Conservation (phyloP, 2,329 filamentous ascomycete genomes). For the Arthrobotrys entomopaga region DNA sequence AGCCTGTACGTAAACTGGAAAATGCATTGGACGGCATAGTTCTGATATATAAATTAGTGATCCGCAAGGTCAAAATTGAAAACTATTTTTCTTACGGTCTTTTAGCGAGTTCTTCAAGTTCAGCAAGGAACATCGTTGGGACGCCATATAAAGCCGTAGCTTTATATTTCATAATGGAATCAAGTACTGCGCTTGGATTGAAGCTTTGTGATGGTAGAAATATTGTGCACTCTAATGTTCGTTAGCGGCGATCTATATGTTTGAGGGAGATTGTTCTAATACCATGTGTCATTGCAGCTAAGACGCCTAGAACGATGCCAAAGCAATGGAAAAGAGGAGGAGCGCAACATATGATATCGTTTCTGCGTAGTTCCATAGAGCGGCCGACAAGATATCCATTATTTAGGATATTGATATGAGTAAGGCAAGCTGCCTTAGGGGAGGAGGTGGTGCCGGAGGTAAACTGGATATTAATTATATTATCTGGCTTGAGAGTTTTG, state of each 20-base stretch:
- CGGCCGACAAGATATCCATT: slow-evolving; percentile 86
- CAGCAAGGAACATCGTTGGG: slow-evolving; percentile 89
- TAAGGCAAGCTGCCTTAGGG: slow-evolving; percentile 91
- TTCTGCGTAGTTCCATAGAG: slow-evolving; percentile 79
- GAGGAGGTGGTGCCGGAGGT: slow-evolving; percentile 80
- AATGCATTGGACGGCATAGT: slow-evolving; percentile 66
- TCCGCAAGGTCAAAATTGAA: not conserved
- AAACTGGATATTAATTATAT: slow-evolving; percentile 94
- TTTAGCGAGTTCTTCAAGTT: slow-evolving; percentile 75
- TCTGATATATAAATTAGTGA: slow-evolving; percentile 62
- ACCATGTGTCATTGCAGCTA: slow-evolving; percentile 84
- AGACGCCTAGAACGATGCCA: slow-evolving; percentile 87
- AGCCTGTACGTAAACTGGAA: slow-evolving; percentile 82
- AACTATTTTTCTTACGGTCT: slow-evolving; percentile 59
- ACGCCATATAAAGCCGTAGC: slow-evolving; percentile 70
- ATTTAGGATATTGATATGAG: slow-evolving; percentile 85
- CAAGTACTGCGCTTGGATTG: slow-evolving; percentile 77
- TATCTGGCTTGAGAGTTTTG: slow-evolving; percentile 66
- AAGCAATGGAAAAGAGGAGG: slow-evolving; percentile 92
- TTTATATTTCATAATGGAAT: slow-evolving; percentile 71
- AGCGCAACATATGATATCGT: slow-evolving; percentile 82
- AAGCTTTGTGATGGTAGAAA: slow-evolving; percentile 89
- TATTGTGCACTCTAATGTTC: slow-evolving; percentile 73
- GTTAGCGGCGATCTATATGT: too few species aligned
- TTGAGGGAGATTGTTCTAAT: too few species aligned